Percentiles rank a stretch among this genome's conserved stretches.
Conservation (phyloP, 345 rosid genomes). For the Populus nigra region DNA sequence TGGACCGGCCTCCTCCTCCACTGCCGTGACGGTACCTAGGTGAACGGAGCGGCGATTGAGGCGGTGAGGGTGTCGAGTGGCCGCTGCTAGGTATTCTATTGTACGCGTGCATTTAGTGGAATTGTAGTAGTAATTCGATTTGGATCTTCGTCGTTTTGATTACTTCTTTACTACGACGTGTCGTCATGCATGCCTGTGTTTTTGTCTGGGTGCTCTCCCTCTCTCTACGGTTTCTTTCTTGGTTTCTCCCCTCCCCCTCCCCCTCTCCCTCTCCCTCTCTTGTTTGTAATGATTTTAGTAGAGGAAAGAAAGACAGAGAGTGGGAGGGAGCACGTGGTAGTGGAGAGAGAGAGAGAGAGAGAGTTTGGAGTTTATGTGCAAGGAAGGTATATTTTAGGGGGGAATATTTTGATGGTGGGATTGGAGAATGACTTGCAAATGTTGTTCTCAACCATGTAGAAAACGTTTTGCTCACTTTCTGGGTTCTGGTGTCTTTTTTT, state of each 20-base stretch:
- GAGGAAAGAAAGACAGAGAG: not conserved
- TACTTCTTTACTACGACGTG: not conserved
- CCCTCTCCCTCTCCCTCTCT: not conserved
- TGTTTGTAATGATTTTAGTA: not conserved
- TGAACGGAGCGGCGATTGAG: slow-evolving; percentile 85
- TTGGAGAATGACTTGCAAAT: not conserved
- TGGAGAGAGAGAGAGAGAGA: not conserved
- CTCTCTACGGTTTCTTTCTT: not conserved
- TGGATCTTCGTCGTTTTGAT: slow-evolving; percentile 3
- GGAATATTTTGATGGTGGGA: not conserved
- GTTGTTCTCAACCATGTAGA: not conserved
- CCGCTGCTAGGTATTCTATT: slow-evolving; percentile 84
- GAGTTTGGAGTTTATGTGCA: not conserved
- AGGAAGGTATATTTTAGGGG: not conserved
- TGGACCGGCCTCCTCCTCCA: slow-evolving; percentile 39
- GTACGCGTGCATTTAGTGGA: slow-evolving; percentile 72
- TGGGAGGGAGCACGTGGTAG: slow-evolving; percentile 10
- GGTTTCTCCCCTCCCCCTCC: not conserved
- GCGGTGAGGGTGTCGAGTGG: slow-evolving; percentile 94
- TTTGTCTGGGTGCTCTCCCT: not conserved
- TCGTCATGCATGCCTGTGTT: not conserved
- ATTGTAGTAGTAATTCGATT: not conserved
- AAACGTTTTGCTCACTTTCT: not conserved
- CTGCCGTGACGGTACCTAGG: slow-evolving; percentile 71
- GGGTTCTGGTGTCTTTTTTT: no score